These are phyloP conservation scores for Aspergillus carbonarius DNA, from an alignment of 2,329 filamentous ascomycete species.

Conservation along the genomic window DNA sequence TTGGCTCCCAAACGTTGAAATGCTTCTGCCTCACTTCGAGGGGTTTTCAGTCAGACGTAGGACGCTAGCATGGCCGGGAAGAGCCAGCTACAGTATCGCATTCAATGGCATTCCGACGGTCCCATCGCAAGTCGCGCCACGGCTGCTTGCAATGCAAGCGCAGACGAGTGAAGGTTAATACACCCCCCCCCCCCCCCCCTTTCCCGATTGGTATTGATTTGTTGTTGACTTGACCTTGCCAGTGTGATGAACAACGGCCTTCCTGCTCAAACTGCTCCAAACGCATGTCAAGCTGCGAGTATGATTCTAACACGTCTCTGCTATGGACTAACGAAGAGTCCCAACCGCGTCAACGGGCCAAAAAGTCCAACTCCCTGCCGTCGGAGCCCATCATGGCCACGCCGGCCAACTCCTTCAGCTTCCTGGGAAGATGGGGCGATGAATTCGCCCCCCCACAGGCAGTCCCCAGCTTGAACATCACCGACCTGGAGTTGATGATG, in stretches of 20 bases:
- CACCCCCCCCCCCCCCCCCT: neutral
- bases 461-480: conserved; percentile 40
- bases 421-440: conserved; percentile 23
- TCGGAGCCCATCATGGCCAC: conserved; percentile 11
- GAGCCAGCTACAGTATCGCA: neutral
- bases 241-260: conserved; percentile 37
- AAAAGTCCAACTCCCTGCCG: conserved; percentile 18
- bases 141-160: conserved; percentile 37
- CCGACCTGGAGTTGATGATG: conserved; percentile 46
- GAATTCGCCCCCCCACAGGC: conserved; percentile 10
- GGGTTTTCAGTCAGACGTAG: neutral
- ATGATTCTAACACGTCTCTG: conserved; percentile 31
- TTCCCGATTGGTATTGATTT: neutral
- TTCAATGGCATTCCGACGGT: conserved; percentile 34
- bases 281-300: conserved; percentile 33
- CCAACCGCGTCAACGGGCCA: conserved; percentile 14
- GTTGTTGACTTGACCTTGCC: neutral
- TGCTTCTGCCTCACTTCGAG: neutral
- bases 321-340: conserved; percentile 34
- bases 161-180: conserved; percentile 34
- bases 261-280: conserved; percentile 35
- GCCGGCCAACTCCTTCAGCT: conserved; percentile 24
- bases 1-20: no score
- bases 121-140: conserved; percentile 38
- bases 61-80: neutral